These are phyloP conservation scores for Leptographium galeiforme DNA, from an alignment of 2,329 filamentous ascomycete genomes.

Conservation along the genomic window DNA sequence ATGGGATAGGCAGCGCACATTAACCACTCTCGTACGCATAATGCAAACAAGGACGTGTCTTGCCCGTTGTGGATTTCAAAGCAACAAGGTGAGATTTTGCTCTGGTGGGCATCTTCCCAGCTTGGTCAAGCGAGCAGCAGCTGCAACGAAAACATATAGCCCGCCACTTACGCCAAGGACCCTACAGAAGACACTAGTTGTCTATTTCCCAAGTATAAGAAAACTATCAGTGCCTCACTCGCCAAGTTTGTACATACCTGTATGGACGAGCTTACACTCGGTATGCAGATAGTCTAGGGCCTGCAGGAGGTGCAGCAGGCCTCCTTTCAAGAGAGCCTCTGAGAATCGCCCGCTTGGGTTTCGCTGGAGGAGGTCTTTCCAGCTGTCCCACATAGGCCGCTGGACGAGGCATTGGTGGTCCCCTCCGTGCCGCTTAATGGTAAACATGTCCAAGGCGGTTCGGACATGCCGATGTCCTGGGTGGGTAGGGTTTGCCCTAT, in stretches of 20 bases:
- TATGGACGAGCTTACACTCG: constrained; percentile 29
- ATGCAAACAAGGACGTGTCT: too few relatives aligned
- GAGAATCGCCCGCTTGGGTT: constrained; percentile 23
- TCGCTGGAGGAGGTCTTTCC: constrained; percentile 22
- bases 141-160: too few relatives aligned
- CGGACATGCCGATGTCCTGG: constrained; percentile 17
- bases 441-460: constrained; percentile 19
- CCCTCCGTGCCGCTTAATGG: constrained; percentile 15
- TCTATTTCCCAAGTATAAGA: too few relatives aligned
- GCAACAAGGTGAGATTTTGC: too few relatives aligned
- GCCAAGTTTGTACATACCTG: not conserved
- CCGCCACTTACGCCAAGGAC: too few relatives aligned
- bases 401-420: constrained; percentile 23
- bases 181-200: too few relatives aligned
- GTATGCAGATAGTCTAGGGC: constrained; percentile 28
- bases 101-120: too few relatives aligned
- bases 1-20: too few relatives aligned
- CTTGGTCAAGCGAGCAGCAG: too few relatives aligned
- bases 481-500: constrained; percentile 13
- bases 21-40: too few relatives aligned
- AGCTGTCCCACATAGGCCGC: constrained; percentile 26
- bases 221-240: too few relatives aligned
- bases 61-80: too few relatives aligned
- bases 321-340: constrained; percentile 20
- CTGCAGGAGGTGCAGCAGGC: constrained; percentile 20